Evolutionary conservation across 805 yeast species (phyloP), one percentile per base, ranked within the genome.

Genomic region (Ogataea nonfermentans): DNA sequence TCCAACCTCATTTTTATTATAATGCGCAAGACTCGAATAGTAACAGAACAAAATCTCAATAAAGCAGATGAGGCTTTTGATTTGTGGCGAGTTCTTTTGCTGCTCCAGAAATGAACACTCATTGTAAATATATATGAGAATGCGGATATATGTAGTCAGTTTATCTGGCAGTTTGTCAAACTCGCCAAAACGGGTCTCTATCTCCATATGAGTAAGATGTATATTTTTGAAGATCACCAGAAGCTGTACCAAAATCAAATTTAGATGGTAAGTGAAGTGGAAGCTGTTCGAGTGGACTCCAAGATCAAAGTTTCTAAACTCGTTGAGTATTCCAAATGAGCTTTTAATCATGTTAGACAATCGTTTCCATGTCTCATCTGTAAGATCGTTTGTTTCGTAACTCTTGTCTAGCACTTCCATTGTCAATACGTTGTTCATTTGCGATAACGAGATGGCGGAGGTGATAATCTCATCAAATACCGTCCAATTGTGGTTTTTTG

Each of bases 81-180:
- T 27, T 22, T 24, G 19, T 22, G 11, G 9, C 3, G 29, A 20
- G 25, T 17, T 32, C 7, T 13, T 31, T 8, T 16, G 26, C 14
- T 45, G 42, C 9, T 46, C 38, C 4, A 53, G 22, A 4, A 47
- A 37, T 3, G 36, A n/a, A 11, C 40, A 32, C 32, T 55, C 56
- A 24, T 55, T 55, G 29, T 55, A 33, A 16, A 53, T 47, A 32
- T 47, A 56, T 2, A 57, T 37, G 11, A 52, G 13, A 9, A 57
- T 56, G 16, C 48, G 55, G 13, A 46, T 36, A 37, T 38, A 57
- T 1, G 43, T 44, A 3, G 42, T 33, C 14, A 52, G 37, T 31
- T 40, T 46, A 7, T 48, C 49, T 6, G 61, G 61, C n/a, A 55
- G 26, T 11, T 53, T 40, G n/a, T 55, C 55, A 35, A 56, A 53